Conservation (phyloP, 2,329 filamentous ascomycete genomes). For the Trichoderma afroharzianum region DNA sequence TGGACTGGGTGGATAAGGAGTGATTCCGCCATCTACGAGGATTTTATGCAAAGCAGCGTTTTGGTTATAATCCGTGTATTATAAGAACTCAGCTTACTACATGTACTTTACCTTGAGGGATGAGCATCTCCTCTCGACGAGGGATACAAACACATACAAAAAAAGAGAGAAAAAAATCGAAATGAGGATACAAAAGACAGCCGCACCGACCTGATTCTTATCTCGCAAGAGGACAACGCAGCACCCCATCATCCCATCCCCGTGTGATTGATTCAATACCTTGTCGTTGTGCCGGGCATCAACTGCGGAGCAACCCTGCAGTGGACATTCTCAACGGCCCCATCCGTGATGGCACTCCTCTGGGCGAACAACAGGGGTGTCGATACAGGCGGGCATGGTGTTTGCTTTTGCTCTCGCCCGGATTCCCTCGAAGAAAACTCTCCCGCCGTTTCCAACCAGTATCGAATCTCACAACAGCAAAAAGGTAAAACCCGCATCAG, state of each 20-base stretch:
- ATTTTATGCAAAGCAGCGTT: not conserved
- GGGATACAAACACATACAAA: not conserved
- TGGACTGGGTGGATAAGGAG: slow-evolving; percentile 33
- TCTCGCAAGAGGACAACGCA: not conserved
- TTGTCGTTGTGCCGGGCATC: not conserved
- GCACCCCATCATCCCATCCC: not conserved
- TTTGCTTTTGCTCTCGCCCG: not conserved
- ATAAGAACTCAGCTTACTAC: not conserved
- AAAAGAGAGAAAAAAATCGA: not conserved
- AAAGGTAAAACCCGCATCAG: not conserved
- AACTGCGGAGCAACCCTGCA: slow-evolving; percentile 3
- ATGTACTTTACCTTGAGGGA: not conserved
- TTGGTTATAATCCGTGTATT: not conserved
- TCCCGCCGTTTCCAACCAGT: not conserved
- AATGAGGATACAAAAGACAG: not conserved
- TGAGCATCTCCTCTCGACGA: not conserved
- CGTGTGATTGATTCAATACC: not conserved
- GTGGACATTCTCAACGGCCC: not conserved
- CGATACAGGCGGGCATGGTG: not conserved
- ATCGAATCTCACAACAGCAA: not conserved
- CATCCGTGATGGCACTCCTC: not conserved
- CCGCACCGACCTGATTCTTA: not conserved
- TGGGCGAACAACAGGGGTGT: not conserved
- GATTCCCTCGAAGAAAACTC: not conserved
- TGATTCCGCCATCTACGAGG: not conserved